Base-by-base conservation (phyloP, 148 eudicot genomes). In the Cornus suecica region DNA sequence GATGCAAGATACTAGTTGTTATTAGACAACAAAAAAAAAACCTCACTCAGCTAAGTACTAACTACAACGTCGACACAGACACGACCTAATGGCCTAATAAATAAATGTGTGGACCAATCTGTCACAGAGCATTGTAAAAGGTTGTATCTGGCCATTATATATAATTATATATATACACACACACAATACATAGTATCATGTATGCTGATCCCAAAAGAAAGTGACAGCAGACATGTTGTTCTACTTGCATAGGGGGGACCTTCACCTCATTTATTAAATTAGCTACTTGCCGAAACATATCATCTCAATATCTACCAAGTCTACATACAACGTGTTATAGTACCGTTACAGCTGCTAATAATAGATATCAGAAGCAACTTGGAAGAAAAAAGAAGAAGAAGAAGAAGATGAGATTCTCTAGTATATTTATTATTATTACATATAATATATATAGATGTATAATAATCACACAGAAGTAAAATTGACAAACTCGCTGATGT, bases 241-340 rank as follows among this genome's bases (percentile, higher is more conserved):
- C 42, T 27, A 42, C n/a, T 58, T 58, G 67, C 75, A 73, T n/a
- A 1, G 1, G 32, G 37, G 70, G 77, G 77, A 28, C 77, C 77
- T 34, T n/a, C n/a, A n/a, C n/a, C n/a, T n/a, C n/a, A n/a, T n/a
- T 5, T 15, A n/a, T 6, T 69, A 56, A 69, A 41, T 48, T 18
- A 73, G 24, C 37, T 41, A 67, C 60, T 37, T 37, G 42, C 42
- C 7, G 9, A 37, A 37, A 37, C n/a, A 41, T 0, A 63, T 65
- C 65, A 62, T 65, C 77, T 28, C 16, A 2, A 2, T 2, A 23
- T 74, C 5, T 54, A 23, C 8, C 29, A 34, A 31, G 29, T 58
- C 30, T 73, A 24, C 13, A 16, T 61, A 61, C 23, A n/a, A n/a
- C n/a, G 22, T 58, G 10, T 26, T 8, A 72, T 58, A 15, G 28